Conservation (phyloP, 768 basidiomycete species). For the Favolaschia claudopus region DNA sequence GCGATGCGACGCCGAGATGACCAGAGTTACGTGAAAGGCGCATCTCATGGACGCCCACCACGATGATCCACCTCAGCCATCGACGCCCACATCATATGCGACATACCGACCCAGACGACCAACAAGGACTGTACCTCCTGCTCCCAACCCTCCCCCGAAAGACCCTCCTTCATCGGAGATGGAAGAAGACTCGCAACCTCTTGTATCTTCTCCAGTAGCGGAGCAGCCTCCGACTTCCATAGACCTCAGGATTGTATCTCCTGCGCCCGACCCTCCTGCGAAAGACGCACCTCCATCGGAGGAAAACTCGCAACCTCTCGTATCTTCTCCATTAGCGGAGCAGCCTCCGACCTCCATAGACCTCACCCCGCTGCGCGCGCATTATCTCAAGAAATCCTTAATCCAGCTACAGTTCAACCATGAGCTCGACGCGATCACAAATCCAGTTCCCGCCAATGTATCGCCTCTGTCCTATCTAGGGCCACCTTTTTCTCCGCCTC, state of each 20-base stretch:
- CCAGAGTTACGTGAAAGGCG: too few species aligned
- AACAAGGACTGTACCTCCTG: too few species aligned
- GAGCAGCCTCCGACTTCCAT: slow-evolving; percentile 5
- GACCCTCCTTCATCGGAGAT: too few species aligned
- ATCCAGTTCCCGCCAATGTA: slow-evolving; percentile 51
- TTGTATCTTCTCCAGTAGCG: not conserved
- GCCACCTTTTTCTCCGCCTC: slow-evolving; percentile 80
- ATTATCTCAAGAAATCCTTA: slow-evolving; percentile 98
- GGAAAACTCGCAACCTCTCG: not conserved
- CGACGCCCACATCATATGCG: too few species aligned
- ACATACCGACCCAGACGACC: too few species aligned
- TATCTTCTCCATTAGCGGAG: slow-evolving; percentile 23
- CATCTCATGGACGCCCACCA: too few species aligned
- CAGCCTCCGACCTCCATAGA: slow-evolving; percentile 25
- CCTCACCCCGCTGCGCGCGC: slow-evolving; percentile 90
- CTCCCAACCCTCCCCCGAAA: not conserved
- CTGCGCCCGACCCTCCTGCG: not conserved
- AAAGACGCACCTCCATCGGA: too few species aligned
- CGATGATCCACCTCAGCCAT: too few species aligned
- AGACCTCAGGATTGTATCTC: too few species aligned
- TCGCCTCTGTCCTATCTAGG: slow-evolving; percentile 89
- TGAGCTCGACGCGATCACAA: slow-evolving; percentile 78
- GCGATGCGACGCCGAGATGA: too few species aligned
- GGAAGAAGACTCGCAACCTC: too few species aligned
- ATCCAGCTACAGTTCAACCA: slow-evolving; percentile 82